Evolutionary conservation across 1,284 basidiomycete genomes (phyloP).

Genomic region (Boletus hoseneyae): DNA sequence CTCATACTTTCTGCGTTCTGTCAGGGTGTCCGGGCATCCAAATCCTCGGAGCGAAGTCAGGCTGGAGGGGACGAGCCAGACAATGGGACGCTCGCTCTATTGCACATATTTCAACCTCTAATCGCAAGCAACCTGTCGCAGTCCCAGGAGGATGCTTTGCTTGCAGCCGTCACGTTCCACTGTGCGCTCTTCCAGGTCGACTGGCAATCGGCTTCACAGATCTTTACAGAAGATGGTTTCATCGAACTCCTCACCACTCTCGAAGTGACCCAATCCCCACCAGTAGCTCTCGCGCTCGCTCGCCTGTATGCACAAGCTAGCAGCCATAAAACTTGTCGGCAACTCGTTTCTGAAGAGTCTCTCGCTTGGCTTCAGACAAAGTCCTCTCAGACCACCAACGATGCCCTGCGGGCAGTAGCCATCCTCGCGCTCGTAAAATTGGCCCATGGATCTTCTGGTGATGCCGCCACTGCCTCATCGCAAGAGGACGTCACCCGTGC

Average conservation of each 20-base stretch:
- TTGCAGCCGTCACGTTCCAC: constrained; percentile 60
- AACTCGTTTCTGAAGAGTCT: constrained; percentile 52
- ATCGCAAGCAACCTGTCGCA: constrained; percentile 50
- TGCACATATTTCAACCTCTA: constrained; percentile 45
- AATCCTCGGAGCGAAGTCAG: constrained; percentile 27
- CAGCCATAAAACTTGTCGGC: constrained; percentile 68
- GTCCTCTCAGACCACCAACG: constrained; percentile 47
- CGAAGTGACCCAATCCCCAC: constrained; percentile 54
- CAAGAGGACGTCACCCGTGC: constrained; percentile 48
- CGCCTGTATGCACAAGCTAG: constrained; percentile 71
- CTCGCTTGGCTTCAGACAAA: constrained; percentile 60
- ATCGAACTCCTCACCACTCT: constrained; percentile 57
- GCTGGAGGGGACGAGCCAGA: constrained; percentile 31
- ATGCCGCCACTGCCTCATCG: constrained; percentile 39
- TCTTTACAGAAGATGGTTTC: constrained; percentile 60
- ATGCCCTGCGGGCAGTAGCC: constrained; percentile 55
- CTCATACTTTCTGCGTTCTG: constrained; percentile 63
- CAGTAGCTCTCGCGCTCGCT: constrained; percentile 54
- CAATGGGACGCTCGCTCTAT: constrained; percentile 46
- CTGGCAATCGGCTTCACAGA: constrained; percentile 54
- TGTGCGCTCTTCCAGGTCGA: constrained; percentile 76
- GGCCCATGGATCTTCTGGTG: constrained; percentile 52
- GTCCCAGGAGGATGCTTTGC: constrained; percentile 46
- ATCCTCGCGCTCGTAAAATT: constrained; percentile 79
- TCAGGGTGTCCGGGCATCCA: constrained; percentile 47